A percentile compares a stretch with the other conserved stretches of the same genome.
phyloP scores from a whole-genome alignment of 225 moss, liverwort and hornwort genomes.

The Ulota crispa region DNA sequence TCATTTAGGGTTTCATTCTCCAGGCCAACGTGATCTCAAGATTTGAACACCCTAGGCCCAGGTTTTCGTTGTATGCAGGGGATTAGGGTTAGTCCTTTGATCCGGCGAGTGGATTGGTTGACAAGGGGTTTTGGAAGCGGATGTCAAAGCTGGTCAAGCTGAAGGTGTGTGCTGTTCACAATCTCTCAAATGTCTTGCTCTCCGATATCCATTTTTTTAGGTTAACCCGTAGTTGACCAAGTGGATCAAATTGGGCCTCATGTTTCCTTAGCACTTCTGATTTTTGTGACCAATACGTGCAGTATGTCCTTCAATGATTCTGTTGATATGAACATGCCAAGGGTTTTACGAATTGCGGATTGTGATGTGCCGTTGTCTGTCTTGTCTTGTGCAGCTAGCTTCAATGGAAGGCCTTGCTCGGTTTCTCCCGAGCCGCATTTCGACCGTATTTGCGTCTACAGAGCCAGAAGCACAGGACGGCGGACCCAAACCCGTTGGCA shows the following conservation, averaged over 20 bases:
- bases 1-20: conserved; percentile 7
- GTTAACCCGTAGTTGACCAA: background rate
- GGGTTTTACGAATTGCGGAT: background rate
- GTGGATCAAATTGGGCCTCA: background rate
- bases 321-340: background rate
- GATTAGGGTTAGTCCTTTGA: background rate
- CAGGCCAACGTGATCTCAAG: background rate
- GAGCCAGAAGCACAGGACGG: conserved; percentile 21
- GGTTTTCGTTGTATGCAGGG: conserved; percentile 18
- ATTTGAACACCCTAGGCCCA: background rate
- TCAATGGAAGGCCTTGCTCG: conserved; percentile 38
- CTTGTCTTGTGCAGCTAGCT: conserved; percentile 39
- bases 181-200: background rate
- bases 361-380: background rate
- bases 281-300: background rate
- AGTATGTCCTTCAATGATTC: background rate
- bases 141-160: conserved; percentile 49
- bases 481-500: background rate
- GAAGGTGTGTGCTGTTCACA: conserved; percentile 31
- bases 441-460: conserved; percentile 18
- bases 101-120: background rate
- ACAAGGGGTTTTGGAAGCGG: conserved; percentile 4
- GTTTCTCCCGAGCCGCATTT: conserved; percentile 34
- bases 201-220: background rate
- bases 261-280: background rate